A percentile compares a stretch with the other conserved stretches of the same genome.
Conservation (phyloP, 192 early-diverging fungal species). For the Coemansia interrupta region DNA sequence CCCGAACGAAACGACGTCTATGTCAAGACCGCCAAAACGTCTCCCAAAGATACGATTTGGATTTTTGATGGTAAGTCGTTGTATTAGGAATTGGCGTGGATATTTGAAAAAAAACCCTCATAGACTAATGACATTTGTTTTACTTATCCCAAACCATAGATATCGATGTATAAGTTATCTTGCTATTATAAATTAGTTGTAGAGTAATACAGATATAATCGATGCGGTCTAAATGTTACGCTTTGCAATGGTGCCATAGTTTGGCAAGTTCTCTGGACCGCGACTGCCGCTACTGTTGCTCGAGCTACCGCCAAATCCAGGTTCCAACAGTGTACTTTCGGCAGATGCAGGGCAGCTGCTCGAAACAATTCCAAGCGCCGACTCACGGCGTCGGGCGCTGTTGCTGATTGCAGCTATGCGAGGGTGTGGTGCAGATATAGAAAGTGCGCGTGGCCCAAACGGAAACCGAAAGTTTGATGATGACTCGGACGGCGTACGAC, state of each 20-base stretch:
- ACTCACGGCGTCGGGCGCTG: background rate
- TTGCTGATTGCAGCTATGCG: background rate
- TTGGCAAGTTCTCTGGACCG: slow-evolving; percentile 12
- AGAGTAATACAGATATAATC: background rate
- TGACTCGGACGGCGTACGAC: slow-evolving; percentile 11
- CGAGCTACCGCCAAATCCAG: background rate
- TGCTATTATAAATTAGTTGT: background rate
- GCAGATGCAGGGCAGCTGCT: slow-evolving; percentile 2
- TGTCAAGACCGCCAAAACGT: slow-evolving; percentile 36
- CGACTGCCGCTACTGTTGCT: background rate
- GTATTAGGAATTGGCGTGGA: background rate
- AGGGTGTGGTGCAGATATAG: background rate
- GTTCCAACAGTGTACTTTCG: background rate
- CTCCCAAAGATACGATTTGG: slow-evolving; percentile 48
- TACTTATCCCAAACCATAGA: background rate
- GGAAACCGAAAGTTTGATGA: slow-evolving; percentile 10
- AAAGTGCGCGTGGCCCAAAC: background rate
- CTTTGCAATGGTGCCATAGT: slow-evolving; percentile 9
- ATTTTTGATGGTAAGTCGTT: slow-evolving; percentile 40
- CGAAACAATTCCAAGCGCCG: background rate
- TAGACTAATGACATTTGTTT: no score
- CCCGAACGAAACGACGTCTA: slow-evolving; percentile 34
- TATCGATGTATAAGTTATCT: background rate
- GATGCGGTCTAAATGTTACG: background rate
- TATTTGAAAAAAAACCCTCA: background rate